Conservation (phyloP, 768 basidiomycete species). For the Serpula lacrymans region DNA sequence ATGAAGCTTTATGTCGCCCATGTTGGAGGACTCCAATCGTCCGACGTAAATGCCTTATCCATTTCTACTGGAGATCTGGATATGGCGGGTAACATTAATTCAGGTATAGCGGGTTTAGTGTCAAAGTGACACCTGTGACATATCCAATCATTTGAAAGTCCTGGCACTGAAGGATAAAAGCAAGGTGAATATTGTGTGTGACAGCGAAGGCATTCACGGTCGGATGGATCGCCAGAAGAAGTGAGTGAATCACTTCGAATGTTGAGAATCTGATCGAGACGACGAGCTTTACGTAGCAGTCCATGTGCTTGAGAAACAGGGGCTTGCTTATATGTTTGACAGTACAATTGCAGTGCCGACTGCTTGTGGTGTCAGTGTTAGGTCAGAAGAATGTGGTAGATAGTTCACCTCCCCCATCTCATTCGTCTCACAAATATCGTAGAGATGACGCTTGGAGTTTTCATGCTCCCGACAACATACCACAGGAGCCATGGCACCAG, state of each 20-base stretch:
- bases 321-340: slow-evolving; percentile 80
- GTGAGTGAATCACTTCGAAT: slow-evolving; percentile 34
- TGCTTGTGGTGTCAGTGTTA: slow-evolving; percentile 29
- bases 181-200: slow-evolving; percentile 69
- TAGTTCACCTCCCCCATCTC: slow-evolving; percentile 72
- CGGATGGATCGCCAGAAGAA: slow-evolving; percentile 7
- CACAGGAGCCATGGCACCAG: slow-evolving; percentile 75
- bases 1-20: no score
- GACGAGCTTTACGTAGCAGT: slow-evolving; percentile 83
- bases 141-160: slow-evolving; percentile 23
- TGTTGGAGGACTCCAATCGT: not conserved
- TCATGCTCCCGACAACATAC: slow-evolving; percentile 80
- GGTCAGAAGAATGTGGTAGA: not conserved
- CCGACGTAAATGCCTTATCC: slow-evolving; percentile 13
- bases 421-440: slow-evolving; percentile 83
- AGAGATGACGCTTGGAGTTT: slow-evolving; percentile 59
- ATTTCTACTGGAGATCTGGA: no score
- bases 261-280: slow-evolving; percentile 72
- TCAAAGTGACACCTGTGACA: slow-evolving; percentile 47
- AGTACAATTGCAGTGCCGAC: slow-evolving; percentile 90
- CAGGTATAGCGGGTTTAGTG: slow-evolving; percentile 2
- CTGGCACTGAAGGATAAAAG: slow-evolving; percentile 55
- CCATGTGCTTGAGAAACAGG: slow-evolving; percentile 71
- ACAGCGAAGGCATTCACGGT: slow-evolving; percentile 54
- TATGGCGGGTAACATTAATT: no score